Evolutionary conservation across 768 basidiomycete species (phyloP), one percentile per base, ranked within the genome.

Genomic region (Strobilomyces dryophilus): DNA sequence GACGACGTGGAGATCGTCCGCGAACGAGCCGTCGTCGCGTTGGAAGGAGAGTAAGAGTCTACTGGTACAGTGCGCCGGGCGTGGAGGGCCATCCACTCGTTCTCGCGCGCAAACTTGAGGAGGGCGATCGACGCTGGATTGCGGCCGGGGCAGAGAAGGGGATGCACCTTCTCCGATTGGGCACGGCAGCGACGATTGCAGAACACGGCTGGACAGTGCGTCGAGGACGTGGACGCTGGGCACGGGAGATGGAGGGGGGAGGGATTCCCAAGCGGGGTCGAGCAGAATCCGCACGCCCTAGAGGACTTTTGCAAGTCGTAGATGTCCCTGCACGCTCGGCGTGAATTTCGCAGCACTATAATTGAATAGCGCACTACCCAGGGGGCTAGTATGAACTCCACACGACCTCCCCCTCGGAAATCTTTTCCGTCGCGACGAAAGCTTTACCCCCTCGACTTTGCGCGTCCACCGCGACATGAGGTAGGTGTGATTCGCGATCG

Each of bases 321-420:
- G 36, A 93, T 77, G n/a, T 85, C 83, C 85, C 91, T 92, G 63
- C 40, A 49, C 45, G 56, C 8, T 55, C 31, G 27, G 31, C 4
- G 32, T 41, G 36, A 40, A 35, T 27, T 12, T 20, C 3, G 21
- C 35, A n/a, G 21, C 15, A 24, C 26, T 12, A 17, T 10, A 21
- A 20, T 17, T 17, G 11, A n/a, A 61, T 18, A 7, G 62, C 74
- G 55, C 66, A 89, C 87, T 85, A 89, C 71, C 89, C 86, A n/a
- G n/a, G 89, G 83, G n/a, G 87, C 85, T 20, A 90, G 69, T 42
- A 86, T 69, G 63, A 85, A 91, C 83, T 85, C 90, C 92, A 94
- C 17, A 95, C 66, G 5, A 82, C 72, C 56, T 94, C 89, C 0
- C 87, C 89, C 61, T 83, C 79, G 24, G 72, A 70, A 49, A 95